A percentile compares a stretch with the other conserved stretches of the same genome.
Evolutionary conservation across 2,329 filamentous ascomycete genomes (phyloP).

Genomic region (Atkinsonella hypoxylon): DNA sequence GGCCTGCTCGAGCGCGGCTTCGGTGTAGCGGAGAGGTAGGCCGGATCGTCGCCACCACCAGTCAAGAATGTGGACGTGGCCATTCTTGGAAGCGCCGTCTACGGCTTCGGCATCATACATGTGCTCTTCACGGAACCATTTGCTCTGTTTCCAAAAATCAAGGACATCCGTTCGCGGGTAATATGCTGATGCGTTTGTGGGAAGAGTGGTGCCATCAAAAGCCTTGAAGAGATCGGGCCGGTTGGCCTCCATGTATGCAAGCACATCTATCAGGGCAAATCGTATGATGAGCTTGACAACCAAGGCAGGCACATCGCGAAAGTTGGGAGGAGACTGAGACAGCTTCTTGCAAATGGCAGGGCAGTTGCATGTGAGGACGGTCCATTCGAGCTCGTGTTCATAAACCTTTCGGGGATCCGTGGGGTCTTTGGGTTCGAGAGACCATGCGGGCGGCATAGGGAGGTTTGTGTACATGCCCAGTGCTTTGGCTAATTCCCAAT

Average conservation of each 20-base stretch:
- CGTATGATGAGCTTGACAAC: constrained; percentile 85
- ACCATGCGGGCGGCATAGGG: constrained; percentile 60
- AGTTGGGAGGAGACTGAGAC: constrained; percentile 55
- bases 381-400: constrained; percentile 73
- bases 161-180: constrained; percentile 77
- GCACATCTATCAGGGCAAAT: constrained; percentile 69
- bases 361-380: constrained; percentile 62
- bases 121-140: constrained; percentile 73
- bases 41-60: constrained; percentile 80
- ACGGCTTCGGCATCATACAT: constrained; percentile 70
- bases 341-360: constrained; percentile 63
- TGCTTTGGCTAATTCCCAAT: constrained; percentile 83
- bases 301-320: constrained; percentile 61
- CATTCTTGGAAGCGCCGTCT: constrained; percentile 75
- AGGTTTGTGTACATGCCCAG: constrained; percentile 72
- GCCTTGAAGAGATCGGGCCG: constrained; percentile 67
- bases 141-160: constrained; percentile 81
- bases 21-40: constrained; percentile 72
- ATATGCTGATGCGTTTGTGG: constrained; percentile 77
- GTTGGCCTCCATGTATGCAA: constrained; percentile 54
- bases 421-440: constrained; percentile 41
- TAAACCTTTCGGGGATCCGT: constrained; percentile 57
- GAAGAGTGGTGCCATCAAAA: constrained; percentile 74
- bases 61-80: constrained; percentile 74
- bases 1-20: constrained; percentile 77